phyloP scores from a whole-genome alignment of 441 rosid species.

The Populus hybrid region DNA sequence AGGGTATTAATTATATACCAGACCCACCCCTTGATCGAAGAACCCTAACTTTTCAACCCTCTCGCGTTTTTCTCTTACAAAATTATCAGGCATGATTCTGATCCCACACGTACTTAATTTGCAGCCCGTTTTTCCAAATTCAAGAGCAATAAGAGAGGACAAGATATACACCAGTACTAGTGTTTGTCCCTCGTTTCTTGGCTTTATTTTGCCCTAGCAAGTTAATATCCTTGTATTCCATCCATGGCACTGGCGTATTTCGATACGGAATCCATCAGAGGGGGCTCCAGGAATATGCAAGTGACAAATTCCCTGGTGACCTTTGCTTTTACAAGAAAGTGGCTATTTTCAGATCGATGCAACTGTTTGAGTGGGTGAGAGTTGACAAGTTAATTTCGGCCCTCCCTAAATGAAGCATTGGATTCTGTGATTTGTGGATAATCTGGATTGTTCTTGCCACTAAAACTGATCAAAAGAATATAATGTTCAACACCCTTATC shows the following conservation, averaged over 20 bases:
- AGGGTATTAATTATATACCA: not conserved
- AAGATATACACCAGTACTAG: not conserved
- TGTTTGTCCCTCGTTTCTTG: not conserved
- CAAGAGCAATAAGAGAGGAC: not conserved
- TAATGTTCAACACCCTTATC: not conserved
- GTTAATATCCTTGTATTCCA: not conserved
- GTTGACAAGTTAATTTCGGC: not conserved
- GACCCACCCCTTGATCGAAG: too few relatives aligned
- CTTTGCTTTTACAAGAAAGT: not conserved
- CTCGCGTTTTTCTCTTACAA: not conserved
- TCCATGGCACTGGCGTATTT: not conserved
- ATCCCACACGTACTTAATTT: not conserved
- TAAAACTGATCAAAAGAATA: slow-evolving; percentile 1
- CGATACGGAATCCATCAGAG: not conserved
- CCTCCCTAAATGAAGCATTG: slow-evolving; percentile 13
- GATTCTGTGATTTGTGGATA: slow-evolving; percentile 21
- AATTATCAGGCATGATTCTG: not conserved
- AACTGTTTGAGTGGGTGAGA: not conserved
- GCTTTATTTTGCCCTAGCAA: not conserved
- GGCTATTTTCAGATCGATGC: not conserved
- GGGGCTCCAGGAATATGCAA: not conserved
- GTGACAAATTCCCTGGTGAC: not conserved
- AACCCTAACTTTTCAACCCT: not conserved
- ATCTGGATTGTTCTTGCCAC: slow-evolving; percentile 3
- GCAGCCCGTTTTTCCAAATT: not conserved